These are phyloP conservation scores for Nakazawaea ernobii DNA, from an alignment of 805 yeast species.

Conservation along the genomic window DNA sequence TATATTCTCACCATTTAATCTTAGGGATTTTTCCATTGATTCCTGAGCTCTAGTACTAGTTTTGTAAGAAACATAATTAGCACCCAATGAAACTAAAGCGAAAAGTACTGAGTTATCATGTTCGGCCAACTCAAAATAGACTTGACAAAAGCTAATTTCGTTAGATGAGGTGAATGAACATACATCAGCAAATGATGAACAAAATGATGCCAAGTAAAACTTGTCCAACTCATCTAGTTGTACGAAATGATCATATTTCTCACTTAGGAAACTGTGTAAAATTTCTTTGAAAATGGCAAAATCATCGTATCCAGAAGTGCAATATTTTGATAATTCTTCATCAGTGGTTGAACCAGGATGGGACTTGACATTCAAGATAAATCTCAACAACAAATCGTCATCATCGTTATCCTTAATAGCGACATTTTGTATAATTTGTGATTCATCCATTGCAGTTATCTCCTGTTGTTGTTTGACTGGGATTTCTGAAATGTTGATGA, in stretches of 20 bases:
- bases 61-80: background rate
- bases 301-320: background rate
- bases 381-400: slow-evolving; percentile 1
- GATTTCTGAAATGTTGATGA: background rate
- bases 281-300: background rate
- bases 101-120: background rate
- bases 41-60: background rate
- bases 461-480: background rate
- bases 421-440: slow-evolving; percentile 9
- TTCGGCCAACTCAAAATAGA: background rate
- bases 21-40: slow-evolving; percentile 1
- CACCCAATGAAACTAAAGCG: slow-evolving; percentile 1
- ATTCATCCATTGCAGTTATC: slow-evolving; percentile 9
- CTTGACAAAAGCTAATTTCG: slow-evolving; percentile 2
- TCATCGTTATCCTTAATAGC: background rate
- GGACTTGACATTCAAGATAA: background rate
- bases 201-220: slow-evolving; percentile 2
- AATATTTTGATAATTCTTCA: slow-evolving; percentile 5
- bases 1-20: background rate
- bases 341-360: background rate
- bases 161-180: background rate
- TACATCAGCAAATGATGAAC: background rate
- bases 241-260: background rate
- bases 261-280: background rate
- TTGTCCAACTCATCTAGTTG: slow-evolving; percentile 3